Conservation (phyloP, 495 filamentous ascomycete species). For the Lophiostoma macrostomum region DNA sequence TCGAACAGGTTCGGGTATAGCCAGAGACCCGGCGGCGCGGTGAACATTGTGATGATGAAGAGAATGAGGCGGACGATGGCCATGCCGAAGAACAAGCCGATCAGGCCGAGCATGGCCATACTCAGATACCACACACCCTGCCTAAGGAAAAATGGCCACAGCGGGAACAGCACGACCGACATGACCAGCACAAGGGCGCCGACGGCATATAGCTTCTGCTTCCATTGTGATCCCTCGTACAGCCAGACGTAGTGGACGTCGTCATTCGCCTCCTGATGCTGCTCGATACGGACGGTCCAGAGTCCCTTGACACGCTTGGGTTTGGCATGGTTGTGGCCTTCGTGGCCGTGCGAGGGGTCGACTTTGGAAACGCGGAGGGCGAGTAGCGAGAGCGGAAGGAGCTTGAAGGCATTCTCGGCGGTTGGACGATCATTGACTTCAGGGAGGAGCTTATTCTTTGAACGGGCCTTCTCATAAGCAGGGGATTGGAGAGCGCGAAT, state of each 20-base stretch:
- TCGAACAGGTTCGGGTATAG: slow-evolving; percentile 98
- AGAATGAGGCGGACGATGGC: slow-evolving; percentile 91
- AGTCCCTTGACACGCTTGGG: slow-evolving; percentile 90
- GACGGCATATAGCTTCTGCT: slow-evolving; percentile 83
- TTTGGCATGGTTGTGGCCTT: slow-evolving; percentile 69
- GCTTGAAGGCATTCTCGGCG: slow-evolving; percentile 89
- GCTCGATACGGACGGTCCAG: slow-evolving; percentile 95
- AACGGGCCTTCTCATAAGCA: slow-evolving; percentile 79
- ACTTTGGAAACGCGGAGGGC: slow-evolving; percentile 86
- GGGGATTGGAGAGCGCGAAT: slow-evolving; percentile 88
- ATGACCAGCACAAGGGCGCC: slow-evolving; percentile 80
- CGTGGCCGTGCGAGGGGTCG: slow-evolving; percentile 64
- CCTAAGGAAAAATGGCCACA: slow-evolving; percentile 90
- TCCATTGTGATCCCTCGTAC: slow-evolving; percentile 91
- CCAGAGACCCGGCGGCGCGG: slow-evolving; percentile 84
- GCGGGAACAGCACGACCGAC: slow-evolving; percentile 86
- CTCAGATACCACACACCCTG: slow-evolving; percentile 97
- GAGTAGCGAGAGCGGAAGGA: slow-evolving; percentile 91
- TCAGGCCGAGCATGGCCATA: slow-evolving; percentile 87
- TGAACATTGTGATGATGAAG: slow-evolving; percentile 90
- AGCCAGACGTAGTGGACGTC: slow-evolving; percentile 96
- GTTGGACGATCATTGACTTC: slow-evolving; percentile 80
- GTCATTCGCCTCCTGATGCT: slow-evolving; percentile 87
- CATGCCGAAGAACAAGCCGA: slow-evolving; percentile 97
- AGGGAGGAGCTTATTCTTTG: slow-evolving; percentile 86